These are phyloP conservation scores for Cerrena zonata DNA, from an alignment of 1,284 basidiomycete genomes.

Conservation along the genomic window DNA sequence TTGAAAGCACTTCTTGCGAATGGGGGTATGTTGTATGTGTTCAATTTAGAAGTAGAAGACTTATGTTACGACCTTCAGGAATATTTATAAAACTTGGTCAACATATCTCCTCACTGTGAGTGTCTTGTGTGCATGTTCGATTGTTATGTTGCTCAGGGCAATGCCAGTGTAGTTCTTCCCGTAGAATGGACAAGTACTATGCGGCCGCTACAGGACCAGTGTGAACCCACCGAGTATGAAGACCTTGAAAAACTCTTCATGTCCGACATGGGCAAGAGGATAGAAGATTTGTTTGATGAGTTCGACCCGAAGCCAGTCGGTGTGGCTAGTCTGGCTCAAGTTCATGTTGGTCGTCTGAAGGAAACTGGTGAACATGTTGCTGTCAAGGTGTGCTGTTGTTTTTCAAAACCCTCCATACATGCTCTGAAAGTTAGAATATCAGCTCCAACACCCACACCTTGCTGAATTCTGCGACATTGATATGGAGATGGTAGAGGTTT, in stretches of 20 bases:
- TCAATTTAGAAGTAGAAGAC: neutral
- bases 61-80: conserved; percentile 34
- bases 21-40: conserved; percentile 51
- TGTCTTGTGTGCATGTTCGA: conserved; percentile 8
- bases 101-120: conserved; percentile 72
- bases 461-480: conserved; percentile 86
- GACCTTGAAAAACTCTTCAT: conserved; percentile 67
- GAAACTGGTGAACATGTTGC: conserved; percentile 76
- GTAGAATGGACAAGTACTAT: conserved; percentile 70
- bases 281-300: conserved; percentile 69
- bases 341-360: conserved; percentile 79
- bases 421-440: neutral
- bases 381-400: conserved; percentile 61
- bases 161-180: conserved; percentile 59
- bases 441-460: conserved; percentile 92
- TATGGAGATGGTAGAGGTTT: conserved; percentile 82
- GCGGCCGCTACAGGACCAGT: conserved; percentile 79
- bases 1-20: conserved; percentile 79
- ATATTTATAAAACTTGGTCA: conserved; percentile 93
- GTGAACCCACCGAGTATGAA: conserved; percentile 71
- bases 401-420: neutral
- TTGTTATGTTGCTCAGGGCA: neutral
- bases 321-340: conserved; percentile 91
- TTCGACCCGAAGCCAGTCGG: conserved; percentile 91
- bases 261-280: conserved; percentile 62